Conservation (phyloP, 345 rosid species). For the Salix dunnii region DNA sequence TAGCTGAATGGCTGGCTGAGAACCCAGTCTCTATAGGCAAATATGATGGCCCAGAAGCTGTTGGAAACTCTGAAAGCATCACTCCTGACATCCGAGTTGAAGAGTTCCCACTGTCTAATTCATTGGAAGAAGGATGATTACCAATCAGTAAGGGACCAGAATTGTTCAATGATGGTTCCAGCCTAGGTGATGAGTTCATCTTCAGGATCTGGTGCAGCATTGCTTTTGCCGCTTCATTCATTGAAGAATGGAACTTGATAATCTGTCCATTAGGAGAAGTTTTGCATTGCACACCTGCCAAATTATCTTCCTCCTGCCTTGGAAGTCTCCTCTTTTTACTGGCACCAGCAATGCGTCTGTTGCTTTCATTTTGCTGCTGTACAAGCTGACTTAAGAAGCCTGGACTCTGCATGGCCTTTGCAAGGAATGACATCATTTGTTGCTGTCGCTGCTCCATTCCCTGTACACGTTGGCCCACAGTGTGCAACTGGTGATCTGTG, state of each 20-base stretch:
- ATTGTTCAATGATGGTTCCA: constrained; percentile 18
- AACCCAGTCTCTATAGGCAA: constrained; percentile 28
- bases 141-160: constrained; percentile 20
- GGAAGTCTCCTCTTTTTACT: constrained; percentile 29
- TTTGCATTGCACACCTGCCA: not conserved
- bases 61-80: constrained; percentile 21
- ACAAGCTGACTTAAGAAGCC: constrained; percentile 91
- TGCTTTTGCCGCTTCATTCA: constrained; percentile 34
- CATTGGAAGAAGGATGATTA: constrained; percentile 7
- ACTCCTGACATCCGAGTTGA: constrained; percentile 12
- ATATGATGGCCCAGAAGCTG: constrained; percentile 4
- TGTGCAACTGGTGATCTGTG: constrained; percentile 78
- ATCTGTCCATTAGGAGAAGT: constrained; percentile 15
- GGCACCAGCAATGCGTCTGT: constrained; percentile 42
- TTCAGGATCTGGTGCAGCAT: constrained; percentile 30
- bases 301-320: constrained; percentile 20
- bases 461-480: constrained; percentile 81
- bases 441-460: constrained; percentile 98
- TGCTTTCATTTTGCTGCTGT: constrained; percentile 82
- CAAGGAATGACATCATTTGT: constrained; percentile 94
- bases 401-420: constrained; percentile 92
- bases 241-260: constrained; percentile 31
- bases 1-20: constrained; percentile 21
- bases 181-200: constrained; percentile 24
- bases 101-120: constrained; percentile 5